Percentiles rank a stretch among this genome's conserved stretches.
Evolutionary conservation across 148 eudicot genomes (phyloP).

Genomic region (Simmondsia chinensis): DNA sequence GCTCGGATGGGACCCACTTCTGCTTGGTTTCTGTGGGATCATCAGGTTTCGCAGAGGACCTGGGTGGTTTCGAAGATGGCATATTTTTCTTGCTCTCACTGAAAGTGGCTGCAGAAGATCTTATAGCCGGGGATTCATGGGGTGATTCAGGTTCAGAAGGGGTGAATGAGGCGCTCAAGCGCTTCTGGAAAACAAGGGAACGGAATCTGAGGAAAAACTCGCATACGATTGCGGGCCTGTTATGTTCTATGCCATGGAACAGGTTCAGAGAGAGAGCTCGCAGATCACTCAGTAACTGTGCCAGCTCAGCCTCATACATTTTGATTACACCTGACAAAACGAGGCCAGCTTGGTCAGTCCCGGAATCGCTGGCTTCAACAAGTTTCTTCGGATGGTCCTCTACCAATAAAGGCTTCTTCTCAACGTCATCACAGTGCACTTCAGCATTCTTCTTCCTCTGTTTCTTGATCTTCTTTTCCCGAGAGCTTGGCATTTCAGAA

Average conservation of each 20-base stretch:
- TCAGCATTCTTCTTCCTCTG: slow-evolving; percentile 23
- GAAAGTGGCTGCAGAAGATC: slow-evolving; percentile 7
- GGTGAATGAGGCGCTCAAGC: slow-evolving; percentile 27
- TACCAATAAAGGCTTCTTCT: slow-evolving; percentile 7
- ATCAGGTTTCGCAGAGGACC: slow-evolving; percentile 24
- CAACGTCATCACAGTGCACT: slow-evolving; percentile 4
- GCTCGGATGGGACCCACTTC: slow-evolving; percentile 60
- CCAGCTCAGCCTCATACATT: slow-evolving; percentile 23
- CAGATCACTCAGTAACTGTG: slow-evolving; percentile 39
- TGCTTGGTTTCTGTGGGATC: slow-evolving; percentile 43
- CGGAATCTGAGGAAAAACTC: slow-evolving; percentile 56
- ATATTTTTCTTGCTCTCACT: slow-evolving; percentile 14
- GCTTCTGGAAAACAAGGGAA: slow-evolving; percentile 51
- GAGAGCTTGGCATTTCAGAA: slow-evolving; percentile 19
- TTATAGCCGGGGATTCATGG: slow-evolving; percentile 18
- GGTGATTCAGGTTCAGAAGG: slow-evolving; percentile 35
- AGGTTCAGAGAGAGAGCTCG: slow-evolving; percentile 60
- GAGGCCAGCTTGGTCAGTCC: slow-evolving; percentile 13
- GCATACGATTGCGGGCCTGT: slow-evolving; percentile 17
- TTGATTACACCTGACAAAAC: slow-evolving; percentile 7
- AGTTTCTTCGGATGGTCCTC: slow-evolving; percentile 15
- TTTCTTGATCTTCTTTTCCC: slow-evolving; percentile 38
- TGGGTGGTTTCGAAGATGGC: slow-evolving; percentile 30
- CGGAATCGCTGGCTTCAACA: slow-evolving; percentile 7
- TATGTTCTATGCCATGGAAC: slow-evolving; percentile 34